These are phyloP conservation scores for Karstenula rhodostoma DNA, from an alignment of 2,329 filamentous ascomycete genomes.

Conservation along the genomic window DNA sequence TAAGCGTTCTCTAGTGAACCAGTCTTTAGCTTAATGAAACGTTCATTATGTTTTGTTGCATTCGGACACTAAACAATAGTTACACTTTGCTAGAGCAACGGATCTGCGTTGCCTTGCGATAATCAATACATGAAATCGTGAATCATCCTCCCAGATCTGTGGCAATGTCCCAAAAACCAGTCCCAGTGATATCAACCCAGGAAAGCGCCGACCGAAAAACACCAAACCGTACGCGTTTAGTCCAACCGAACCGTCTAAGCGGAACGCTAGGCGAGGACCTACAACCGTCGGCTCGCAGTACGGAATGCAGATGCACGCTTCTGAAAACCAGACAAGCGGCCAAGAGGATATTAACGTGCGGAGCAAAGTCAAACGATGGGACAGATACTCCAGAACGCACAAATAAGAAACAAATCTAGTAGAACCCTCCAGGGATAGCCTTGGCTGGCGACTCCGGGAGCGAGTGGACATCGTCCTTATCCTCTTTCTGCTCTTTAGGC, in stretches of 20 bases:
- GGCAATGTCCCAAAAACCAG: background rate
- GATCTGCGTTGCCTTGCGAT: background rate
- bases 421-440: constrained; percentile 43
- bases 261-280: background rate
- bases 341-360: background rate
- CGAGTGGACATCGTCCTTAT: constrained; percentile 54
- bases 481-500: constrained; percentile 31
- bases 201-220: background rate
- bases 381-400: background rate
- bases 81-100: background rate
- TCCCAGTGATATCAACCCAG: constrained; percentile 2
- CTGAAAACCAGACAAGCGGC: background rate
- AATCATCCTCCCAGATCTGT: background rate
- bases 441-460: constrained; percentile 47
- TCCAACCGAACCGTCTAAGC: background rate
- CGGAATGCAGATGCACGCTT: background rate
- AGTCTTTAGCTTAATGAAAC: background rate
- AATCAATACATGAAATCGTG: constrained; percentile 1
- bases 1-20: background rate
- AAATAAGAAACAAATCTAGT: background rate
- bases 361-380: background rate
- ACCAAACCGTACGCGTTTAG: background rate
- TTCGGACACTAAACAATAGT: background rate
- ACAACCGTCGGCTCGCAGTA: background rate
- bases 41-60: background rate